Percentiles rank a stretch among this genome's conserved stretches.
phyloP scores from a whole-genome alignment of 495 filamentous ascomycete genomes.

The Trichoderma gamsii region DNA sequence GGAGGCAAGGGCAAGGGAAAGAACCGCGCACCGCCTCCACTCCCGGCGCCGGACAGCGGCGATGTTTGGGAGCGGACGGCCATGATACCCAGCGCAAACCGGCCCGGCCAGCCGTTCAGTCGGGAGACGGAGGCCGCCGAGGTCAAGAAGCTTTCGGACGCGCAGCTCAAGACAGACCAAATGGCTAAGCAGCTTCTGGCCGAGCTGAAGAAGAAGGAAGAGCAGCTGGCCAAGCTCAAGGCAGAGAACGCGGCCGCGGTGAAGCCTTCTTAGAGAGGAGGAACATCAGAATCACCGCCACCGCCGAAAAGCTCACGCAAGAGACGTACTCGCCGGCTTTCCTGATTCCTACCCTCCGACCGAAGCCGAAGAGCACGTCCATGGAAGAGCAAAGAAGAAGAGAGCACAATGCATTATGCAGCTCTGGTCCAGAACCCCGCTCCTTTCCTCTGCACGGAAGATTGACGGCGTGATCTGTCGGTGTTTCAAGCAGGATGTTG shows the following conservation, averaged over 20 bases:
- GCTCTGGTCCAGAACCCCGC: neutral
- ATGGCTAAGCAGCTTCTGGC: conserved; percentile 57
- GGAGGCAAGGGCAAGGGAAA: conserved; percentile 33
- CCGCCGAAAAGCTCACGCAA: neutral
- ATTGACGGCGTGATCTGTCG: neutral
- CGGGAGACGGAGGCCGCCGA: conserved; percentile 67
- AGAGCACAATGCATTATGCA: neutral
- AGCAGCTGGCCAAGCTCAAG: conserved; percentile 40
- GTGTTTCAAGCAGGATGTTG: neutral
- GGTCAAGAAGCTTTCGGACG: conserved; percentile 63
- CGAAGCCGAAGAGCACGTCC: neutral
- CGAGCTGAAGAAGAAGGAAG: conserved; percentile 57
- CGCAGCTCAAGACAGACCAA: conserved; percentile 62
- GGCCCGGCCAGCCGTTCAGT: conserved; percentile 65
- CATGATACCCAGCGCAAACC: conserved; percentile 60
- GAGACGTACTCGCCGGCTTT: neutral
- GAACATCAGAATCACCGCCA: neutral
- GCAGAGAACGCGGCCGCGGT: conserved; percentile 22
- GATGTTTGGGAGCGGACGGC: conserved; percentile 56
- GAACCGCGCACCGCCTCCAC: conserved; percentile 13
- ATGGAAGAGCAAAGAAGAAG: neutral
- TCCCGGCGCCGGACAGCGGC: conserved; percentile 31
- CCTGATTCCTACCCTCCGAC: neutral
- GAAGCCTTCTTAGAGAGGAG: conserved; percentile 6
- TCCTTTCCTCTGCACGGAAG: neutral